Percentiles rank a stretch among this genome's conserved stretches.
Conservation (phyloP, 1,284 basidiomycete species). For the Tremellales sp. region DNA sequence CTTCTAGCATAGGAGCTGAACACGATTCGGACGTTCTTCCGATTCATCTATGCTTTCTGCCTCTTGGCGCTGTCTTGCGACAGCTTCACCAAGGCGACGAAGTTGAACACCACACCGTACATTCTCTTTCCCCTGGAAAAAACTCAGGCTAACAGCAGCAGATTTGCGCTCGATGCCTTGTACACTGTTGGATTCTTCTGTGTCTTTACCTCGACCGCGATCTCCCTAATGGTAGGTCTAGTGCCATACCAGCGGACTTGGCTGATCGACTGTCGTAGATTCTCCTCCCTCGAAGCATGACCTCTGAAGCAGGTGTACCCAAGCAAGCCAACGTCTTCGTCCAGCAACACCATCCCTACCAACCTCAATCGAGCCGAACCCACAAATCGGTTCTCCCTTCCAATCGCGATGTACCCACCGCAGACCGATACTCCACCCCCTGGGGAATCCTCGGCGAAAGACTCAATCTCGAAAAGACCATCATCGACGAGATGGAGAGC, state of each 20-base stretch:
- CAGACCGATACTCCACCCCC: slow-evolving; percentile 2
- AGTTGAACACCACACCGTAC: slow-evolving; percentile 24
- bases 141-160: neutral
- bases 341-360: slow-evolving; percentile 4
- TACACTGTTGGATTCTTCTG: slow-evolving; percentile 22
- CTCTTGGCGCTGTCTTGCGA: slow-evolving; percentile 27
- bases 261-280: slow-evolving; percentile 19
- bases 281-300: slow-evolving; percentile 31
- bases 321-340: slow-evolving; percentile 14
- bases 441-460: slow-evolving; percentile 33
- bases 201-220: slow-evolving; percentile 27
- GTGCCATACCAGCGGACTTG: neutral
- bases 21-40: slow-evolving; percentile 24
- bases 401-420: neutral
- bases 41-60: slow-evolving; percentile 23
- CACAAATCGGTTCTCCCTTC: neutral
- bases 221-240: slow-evolving; percentile 30
- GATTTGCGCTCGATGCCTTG: slow-evolving; percentile 33
- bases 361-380: neutral
- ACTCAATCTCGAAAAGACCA: slow-evolving; percentile 24
- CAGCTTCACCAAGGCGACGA: slow-evolving; percentile 21
- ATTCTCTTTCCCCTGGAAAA: neutral
- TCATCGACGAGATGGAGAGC: slow-evolving; percentile 12
- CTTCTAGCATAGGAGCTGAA: slow-evolving; percentile 19
- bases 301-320: slow-evolving; percentile 11